Conservation (phyloP, 148 eudicot genomes). For the Heliosperma pusillum region DNA sequence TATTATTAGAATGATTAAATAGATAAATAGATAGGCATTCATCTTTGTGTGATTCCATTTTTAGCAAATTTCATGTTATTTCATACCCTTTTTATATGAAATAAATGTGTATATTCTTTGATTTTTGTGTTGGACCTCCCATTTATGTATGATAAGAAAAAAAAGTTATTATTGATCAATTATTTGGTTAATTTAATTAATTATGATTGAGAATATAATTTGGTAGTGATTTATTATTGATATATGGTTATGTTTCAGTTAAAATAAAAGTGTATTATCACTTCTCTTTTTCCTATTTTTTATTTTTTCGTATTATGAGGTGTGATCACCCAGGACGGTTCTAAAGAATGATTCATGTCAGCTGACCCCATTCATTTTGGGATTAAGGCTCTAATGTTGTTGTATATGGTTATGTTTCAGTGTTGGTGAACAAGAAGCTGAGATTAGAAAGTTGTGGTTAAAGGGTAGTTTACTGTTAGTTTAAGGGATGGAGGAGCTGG, state of each 20-base stretch:
- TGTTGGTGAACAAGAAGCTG: conserved; percentile 16
- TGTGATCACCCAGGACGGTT: too few species aligned
- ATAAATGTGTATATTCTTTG: too few species aligned
- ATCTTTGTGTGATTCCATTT: conserved; percentile 25
- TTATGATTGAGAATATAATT: conserved; percentile 1
- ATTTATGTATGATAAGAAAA: neutral
- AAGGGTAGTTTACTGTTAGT: neutral
- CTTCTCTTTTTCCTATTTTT: too few species aligned
- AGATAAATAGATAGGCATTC: conserved; percentile 13
- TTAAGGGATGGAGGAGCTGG: conserved; percentile 31
- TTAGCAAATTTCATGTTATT: conserved; percentile 12
- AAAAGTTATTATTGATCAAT: neutral
- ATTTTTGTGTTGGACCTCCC: conserved; percentile 19
- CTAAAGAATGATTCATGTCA: too few species aligned
- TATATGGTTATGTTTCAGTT: conserved; percentile 9
- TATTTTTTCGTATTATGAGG: too few species aligned
- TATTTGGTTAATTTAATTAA: neutral
- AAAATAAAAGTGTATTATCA: too few species aligned
- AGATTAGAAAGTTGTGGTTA: neutral
- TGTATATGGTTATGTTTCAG: conserved; percentile 6
- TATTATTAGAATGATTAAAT: conserved; percentile 1
- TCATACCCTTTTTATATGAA: neutral
- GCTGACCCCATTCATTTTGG: too few species aligned
- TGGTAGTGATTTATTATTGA: conserved; percentile 10
- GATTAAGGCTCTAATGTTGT: neutral